Evolutionary conservation across 257 asterid species (phyloP).

Genomic region (Solanum boliviense): DNA sequence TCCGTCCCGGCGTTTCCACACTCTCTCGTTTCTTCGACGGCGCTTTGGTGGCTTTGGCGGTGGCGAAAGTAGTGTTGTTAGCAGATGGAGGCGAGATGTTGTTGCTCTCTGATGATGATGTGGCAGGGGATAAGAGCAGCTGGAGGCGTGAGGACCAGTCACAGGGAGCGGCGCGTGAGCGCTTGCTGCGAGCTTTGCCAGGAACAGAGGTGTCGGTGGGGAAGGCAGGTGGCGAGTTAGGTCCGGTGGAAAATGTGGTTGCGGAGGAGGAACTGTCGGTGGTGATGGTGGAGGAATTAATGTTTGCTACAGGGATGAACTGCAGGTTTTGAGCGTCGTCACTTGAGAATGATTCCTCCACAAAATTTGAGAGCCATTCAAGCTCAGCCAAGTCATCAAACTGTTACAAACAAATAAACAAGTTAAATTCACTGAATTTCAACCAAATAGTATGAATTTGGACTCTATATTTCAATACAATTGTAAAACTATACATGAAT

Average conservation of each 20-base stretch:
- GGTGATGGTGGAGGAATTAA: conserved; percentile 17
- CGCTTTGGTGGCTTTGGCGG: conserved; percentile 6
- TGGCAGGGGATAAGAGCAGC: conserved; percentile 34
- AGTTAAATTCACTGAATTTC: not conserved
- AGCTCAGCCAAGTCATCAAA: conserved; percentile 89
- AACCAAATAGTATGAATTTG: not conserved
- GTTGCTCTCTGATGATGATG: conserved; percentile 14
- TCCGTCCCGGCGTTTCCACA: conserved; percentile 47
- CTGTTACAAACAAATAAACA: conserved; percentile 22
- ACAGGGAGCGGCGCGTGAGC: conserved; percentile 90
- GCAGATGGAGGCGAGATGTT: not conserved
- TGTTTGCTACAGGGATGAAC: conserved; percentile 26
- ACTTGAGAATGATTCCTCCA: conserved; percentile 91
- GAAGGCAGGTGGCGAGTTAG: conserved; percentile 34
- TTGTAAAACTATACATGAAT: not conserved
- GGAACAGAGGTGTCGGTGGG: conserved; percentile 75
- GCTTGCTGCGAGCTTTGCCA: conserved; percentile 93
- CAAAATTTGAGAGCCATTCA: conserved; percentile 97
- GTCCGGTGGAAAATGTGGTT: conserved; percentile 4
- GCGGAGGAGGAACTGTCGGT: conserved; percentile 44
- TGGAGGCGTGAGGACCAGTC: conserved; percentile 92
- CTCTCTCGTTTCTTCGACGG: conserved; percentile 29
- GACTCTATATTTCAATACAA: not conserved
- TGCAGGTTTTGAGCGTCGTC: conserved; percentile 60
- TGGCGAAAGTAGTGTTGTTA: not conserved